Conservation (phyloP, 805 yeast genomes). For the Schwanniomyces sp. region DNA sequence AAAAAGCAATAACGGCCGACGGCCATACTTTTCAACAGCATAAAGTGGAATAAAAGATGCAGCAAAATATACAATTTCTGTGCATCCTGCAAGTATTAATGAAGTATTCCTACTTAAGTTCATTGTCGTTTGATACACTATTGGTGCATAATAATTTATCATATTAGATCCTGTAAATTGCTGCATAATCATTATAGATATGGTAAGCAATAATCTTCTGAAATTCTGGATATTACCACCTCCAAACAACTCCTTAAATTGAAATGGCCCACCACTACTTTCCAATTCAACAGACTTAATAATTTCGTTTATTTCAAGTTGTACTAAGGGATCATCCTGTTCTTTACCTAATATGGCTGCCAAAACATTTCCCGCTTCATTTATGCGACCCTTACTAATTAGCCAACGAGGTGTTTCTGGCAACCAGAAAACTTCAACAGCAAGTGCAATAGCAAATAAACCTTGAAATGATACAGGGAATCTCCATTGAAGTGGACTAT, state of each 20-base stretch:
- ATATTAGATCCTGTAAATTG: constrained; percentile 24
- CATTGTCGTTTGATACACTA: constrained; percentile 20
- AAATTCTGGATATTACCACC: constrained; percentile 32
- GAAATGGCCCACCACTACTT: constrained; percentile 9
- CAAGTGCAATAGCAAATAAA: constrained; percentile 16
- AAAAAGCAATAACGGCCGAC: constrained; percentile 18
- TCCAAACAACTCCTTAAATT: constrained; percentile 21
- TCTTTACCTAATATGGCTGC: constrained; percentile 35
- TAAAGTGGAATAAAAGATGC: constrained; percentile 25
- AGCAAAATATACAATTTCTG: constrained; percentile 26
- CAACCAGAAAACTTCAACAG: constrained; percentile 17
- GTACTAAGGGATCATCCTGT: constrained; percentile 19
- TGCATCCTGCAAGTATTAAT: constrained; percentile 26
- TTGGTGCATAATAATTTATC: constrained; percentile 24
- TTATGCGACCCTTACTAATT: constrained; percentile 45
- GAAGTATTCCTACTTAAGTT: constrained; percentile 18
- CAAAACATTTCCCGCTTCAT: constrained; percentile 41
- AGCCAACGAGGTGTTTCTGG: constrained; percentile 51
- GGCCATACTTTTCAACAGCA: constrained; percentile 26
- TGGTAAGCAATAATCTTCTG: constrained; percentile 24
- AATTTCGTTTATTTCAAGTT: constrained; percentile 28
- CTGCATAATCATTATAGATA: constrained; percentile 16
- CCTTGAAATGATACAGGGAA: constrained; percentile 33
- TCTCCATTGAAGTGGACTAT: constrained; percentile 29
- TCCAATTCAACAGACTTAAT: neutral